These are phyloP conservation scores for Epicoccum nigrum DNA, from an alignment of 2,329 filamentous ascomycete genomes.

Conservation along the genomic window DNA sequence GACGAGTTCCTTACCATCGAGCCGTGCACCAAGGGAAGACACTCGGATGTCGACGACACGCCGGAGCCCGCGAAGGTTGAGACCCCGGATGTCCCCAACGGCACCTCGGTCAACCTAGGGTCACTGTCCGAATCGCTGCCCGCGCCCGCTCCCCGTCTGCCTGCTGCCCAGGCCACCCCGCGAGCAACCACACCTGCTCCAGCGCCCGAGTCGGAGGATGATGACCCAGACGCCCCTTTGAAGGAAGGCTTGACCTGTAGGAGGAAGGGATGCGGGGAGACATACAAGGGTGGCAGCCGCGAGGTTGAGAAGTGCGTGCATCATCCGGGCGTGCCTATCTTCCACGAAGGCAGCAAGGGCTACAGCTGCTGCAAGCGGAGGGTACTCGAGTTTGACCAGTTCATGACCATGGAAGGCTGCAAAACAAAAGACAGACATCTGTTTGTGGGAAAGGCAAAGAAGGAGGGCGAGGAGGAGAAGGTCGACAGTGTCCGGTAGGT, in stretches of 20 bases:
- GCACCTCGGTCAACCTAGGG: slow-evolving; percentile 40
- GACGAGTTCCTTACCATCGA: slow-evolving; percentile 95
- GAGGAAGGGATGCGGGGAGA: slow-evolving; percentile 73
- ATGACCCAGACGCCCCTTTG: slow-evolving; percentile 77
- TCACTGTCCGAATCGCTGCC: slow-evolving; percentile 40
- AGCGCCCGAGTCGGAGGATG: slow-evolving; percentile 72
- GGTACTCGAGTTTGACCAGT: slow-evolving; percentile 96
- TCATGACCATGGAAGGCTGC: slow-evolving; percentile 94
- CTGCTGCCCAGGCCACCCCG: slow-evolving; percentile 37
- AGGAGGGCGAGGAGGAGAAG: slow-evolving; percentile 71
- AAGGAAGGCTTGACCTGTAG: slow-evolving; percentile 77
- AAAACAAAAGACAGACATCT: slow-evolving; percentile 80
- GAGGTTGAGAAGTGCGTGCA: slow-evolving; percentile 81
- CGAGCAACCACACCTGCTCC: slow-evolving; percentile 33
- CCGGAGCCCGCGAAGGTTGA: slow-evolving; percentile 58
- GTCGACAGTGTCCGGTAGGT: slow-evolving; percentile 75
- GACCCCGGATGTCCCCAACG: slow-evolving; percentile 53
- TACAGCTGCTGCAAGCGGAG: slow-evolving; percentile 96
- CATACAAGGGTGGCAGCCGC: slow-evolving; percentile 61
- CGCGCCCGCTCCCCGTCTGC: slow-evolving; percentile 41
- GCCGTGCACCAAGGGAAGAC: slow-evolving; percentile 90
- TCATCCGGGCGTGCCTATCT: slow-evolving; percentile 89
- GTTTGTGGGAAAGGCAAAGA: slow-evolving; percentile 82
- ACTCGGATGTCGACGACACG: slow-evolving; percentile 83
- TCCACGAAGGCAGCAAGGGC: slow-evolving; percentile 97